These are phyloP conservation scores for Leptographium radiaticola DNA, from an alignment of 2,329 filamentous ascomycete species.

Conservation along the genomic window DNA sequence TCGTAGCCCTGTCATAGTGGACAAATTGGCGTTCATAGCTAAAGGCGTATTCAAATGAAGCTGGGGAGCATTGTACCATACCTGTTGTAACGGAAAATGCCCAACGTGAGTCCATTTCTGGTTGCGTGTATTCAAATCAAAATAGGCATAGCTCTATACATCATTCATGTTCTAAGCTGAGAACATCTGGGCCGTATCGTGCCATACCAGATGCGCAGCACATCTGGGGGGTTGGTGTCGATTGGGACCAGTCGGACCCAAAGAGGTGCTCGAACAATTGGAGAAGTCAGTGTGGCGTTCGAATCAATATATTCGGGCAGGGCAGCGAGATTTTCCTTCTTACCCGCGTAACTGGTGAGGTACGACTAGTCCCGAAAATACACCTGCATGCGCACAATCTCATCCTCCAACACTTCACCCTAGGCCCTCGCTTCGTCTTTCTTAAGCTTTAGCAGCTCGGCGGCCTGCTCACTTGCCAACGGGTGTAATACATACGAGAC, in stretches of 20 bases:
- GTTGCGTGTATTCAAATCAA: background rate
- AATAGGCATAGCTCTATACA: background rate
- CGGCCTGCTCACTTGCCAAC: background rate
- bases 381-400: background rate
- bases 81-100: background rate
- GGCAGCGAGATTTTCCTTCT: background rate
- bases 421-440: background rate
- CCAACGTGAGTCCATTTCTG: background rate
- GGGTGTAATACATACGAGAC: background rate
- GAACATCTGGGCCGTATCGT: background rate
- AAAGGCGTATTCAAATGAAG: background rate
- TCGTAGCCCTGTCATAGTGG: background rate
- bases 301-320: background rate
- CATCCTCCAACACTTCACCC: background rate
- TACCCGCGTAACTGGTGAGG: background rate
- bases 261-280: background rate
- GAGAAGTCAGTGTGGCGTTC: background rate
- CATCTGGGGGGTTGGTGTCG: background rate
- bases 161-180: background rate
- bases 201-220: background rate
- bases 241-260: background rate
- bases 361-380: background rate
- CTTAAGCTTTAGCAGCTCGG: background rate
- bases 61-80: background rate
- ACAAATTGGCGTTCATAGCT: background rate